Conservation (phyloP, 73 alveolate species). For the Blepharisma stoltei region DNA sequence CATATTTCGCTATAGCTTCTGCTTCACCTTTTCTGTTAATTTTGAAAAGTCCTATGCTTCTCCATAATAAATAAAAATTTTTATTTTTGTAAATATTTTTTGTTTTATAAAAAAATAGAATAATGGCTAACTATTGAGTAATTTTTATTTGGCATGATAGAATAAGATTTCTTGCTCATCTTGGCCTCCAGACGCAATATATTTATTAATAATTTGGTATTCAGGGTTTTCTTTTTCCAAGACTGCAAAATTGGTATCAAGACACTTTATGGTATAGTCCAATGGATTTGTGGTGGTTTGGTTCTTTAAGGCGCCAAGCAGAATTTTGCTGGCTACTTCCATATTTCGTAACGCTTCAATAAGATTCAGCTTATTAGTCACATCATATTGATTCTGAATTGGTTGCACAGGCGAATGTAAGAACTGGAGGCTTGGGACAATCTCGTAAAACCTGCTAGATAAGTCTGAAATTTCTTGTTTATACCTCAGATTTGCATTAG, state of each 20-base stretch:
- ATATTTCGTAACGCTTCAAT: slow-evolving; percentile 74
- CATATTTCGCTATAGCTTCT: slow-evolving; percentile 55
- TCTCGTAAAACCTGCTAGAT: slow-evolving; percentile 45
- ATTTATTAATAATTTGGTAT: slow-evolving; percentile 57
- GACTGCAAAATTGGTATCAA: slow-evolving; percentile 70
- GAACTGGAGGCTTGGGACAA: slow-evolving; percentile 49
- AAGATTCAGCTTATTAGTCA: slow-evolving; percentile 52
- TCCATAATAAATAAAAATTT: no score
- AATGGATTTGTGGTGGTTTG: slow-evolving; percentile 74
- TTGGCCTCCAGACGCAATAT: slow-evolving; percentile 33
- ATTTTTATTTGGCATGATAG: no score
- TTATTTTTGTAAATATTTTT: no score
- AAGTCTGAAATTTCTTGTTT: slow-evolving; percentile 32
- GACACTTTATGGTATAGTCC: slow-evolving; percentile 77
- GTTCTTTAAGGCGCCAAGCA: slow-evolving; percentile 77
- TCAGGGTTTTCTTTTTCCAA: slow-evolving; percentile 58
- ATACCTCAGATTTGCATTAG: slow-evolving; percentile 11
- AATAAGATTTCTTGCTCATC: neutral
- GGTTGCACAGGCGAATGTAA: slow-evolving; percentile 83
- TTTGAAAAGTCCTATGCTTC: slow-evolving; percentile 62
- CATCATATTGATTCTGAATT: slow-evolving; percentile 44
- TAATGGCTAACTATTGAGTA: no score
- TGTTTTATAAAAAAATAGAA: no score
- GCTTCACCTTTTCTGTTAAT: slow-evolving; percentile 87
- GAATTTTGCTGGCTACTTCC: slow-evolving; percentile 84